Conservation (phyloP, 352 stramenopile species). For the Globisporangium spinosum region DNA sequence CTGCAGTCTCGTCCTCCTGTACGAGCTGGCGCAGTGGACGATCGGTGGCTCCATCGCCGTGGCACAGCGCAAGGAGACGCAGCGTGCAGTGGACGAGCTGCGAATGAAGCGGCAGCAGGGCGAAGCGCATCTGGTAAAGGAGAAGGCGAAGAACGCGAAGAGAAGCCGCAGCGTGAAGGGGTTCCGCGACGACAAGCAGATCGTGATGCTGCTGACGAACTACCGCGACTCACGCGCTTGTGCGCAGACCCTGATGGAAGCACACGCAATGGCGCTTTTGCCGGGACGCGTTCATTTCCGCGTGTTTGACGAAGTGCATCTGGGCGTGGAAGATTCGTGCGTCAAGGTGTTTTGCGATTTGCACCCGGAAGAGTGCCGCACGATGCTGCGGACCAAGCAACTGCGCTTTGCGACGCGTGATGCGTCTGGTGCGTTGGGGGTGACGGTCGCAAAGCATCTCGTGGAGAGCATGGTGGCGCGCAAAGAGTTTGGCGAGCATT, state of each 20-base stretch:
- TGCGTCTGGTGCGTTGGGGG: constrained; percentile 48
- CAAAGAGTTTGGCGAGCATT: constrained; percentile 36
- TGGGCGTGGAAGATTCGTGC: constrained; percentile 58
- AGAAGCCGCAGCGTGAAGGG: constrained; percentile 20
- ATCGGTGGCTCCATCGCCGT: constrained; percentile 32
- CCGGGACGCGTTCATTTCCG: constrained; percentile 54
- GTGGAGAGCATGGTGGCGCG: constrained; percentile 59
- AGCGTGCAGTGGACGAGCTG: constrained; percentile 26
- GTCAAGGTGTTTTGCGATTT: constrained; percentile 57
- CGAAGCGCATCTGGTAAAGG: constrained; percentile 17
- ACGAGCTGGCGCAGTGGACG: constrained; percentile 39
- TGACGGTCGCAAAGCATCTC: constrained; percentile 49
- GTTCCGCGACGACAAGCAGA: constrained; percentile 69
- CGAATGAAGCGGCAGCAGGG: constrained; percentile 21
- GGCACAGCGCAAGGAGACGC: constrained; percentile 20
- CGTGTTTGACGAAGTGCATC: constrained; percentile 68
- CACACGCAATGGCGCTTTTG: constrained; percentile 34
- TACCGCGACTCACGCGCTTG: constrained; percentile 55
- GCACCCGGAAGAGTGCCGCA: constrained; percentile 38
- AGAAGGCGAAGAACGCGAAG: constrained; percentile 17
- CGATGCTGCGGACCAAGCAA: constrained; percentile 44
- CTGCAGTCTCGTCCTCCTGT: constrained; percentile 28
- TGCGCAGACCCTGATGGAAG: constrained; percentile 47
- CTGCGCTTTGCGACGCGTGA: constrained; percentile 56
- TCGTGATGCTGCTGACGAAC: constrained; percentile 73